phyloP scores from a whole-genome alignment of 2,329 filamentous ascomycete species.

The Blumeria graminis region DNA sequence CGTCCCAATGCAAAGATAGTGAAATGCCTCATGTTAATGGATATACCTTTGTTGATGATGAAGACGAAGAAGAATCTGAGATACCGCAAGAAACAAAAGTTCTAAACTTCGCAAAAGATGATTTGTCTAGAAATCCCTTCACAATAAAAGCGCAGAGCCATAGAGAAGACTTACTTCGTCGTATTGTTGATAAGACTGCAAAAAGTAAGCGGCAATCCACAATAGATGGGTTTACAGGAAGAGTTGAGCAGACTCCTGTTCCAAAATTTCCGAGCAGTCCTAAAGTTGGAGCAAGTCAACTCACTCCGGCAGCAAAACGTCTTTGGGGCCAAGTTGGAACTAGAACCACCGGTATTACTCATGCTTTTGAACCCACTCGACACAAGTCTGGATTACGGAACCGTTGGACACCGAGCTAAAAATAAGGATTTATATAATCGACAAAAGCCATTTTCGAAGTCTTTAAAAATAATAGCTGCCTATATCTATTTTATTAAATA shows the following conservation, averaged over 20 bases:
- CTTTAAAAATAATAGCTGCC: too few relatives aligned
- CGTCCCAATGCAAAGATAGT: conserved; percentile 29
- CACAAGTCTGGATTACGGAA: conserved; percentile 11
- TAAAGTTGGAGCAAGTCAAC: conserved; percentile 22
- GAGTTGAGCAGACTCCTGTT: conserved; percentile 32
- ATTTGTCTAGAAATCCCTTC: conserved; percentile 55
- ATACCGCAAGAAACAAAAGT: conserved; percentile 18
- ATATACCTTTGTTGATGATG: conserved; percentile 77
- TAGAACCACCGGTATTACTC: conserved; percentile 11
- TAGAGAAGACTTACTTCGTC: conserved; percentile 60
- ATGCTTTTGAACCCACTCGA: conserved; percentile 11
- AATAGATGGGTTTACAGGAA: conserved; percentile 34
- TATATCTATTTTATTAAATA: too few relatives aligned
- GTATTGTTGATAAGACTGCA: conserved; percentile 64
- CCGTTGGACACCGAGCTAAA: conserved; percentile 11
- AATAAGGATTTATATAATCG: neutral
- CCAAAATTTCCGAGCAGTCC: conserved; percentile 47
- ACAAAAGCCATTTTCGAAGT: neutral
- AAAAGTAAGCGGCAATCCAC: conserved; percentile 42
- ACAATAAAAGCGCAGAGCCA: conserved; percentile 48
- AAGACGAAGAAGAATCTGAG: conserved; percentile 21
- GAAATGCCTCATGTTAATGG: conserved; percentile 85
- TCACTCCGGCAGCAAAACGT: conserved; percentile 54
- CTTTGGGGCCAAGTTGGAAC: conserved; percentile 37
- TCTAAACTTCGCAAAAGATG: conserved; percentile 33